A percentile compares a stretch with the other conserved stretches of the same genome.
Conservation (phyloP, 1,284 basidiomycete species). For the Chalciporus piperatoides region DNA sequence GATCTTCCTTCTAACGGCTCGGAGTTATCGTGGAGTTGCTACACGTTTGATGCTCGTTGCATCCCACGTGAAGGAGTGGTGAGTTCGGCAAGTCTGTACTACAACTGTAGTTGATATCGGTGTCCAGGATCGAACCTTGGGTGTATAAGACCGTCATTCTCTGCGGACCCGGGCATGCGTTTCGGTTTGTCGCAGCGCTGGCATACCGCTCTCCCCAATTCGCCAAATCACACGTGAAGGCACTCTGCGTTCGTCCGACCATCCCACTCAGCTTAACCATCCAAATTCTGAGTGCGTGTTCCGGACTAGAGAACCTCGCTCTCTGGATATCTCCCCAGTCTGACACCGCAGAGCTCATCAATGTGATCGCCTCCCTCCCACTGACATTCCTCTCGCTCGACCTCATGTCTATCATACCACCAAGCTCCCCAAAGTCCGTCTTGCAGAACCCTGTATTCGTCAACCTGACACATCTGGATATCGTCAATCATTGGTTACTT, state of each 20-base stretch:
- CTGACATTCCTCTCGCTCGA: constrained; percentile 18
- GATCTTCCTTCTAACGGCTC: constrained; percentile 17
- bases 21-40: constrained; percentile 6
- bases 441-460: constrained; percentile 13
- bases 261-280: constrained; percentile 2
- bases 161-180: constrained; percentile 4
- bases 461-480: constrained; percentile 20
- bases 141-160: constrained; percentile 17
- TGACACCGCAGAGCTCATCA: neutral
- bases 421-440: neutral
- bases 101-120: neutral
- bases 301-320: constrained; percentile 18
- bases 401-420: constrained; percentile 3
- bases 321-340: constrained; percentile 16
- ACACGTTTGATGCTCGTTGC: constrained; percentile 17
- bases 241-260: constrained; percentile 14
- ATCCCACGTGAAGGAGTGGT: constrained; percentile 19
- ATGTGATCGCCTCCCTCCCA: constrained; percentile 11
- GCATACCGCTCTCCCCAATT: constrained; percentile 10
- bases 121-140: constrained; percentile 20
- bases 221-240: constrained; percentile 9
- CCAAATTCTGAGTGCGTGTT: constrained; percentile 14
- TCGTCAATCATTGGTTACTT: constrained; percentile 21
- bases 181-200: constrained; percentile 10
- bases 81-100: neutral